Base-by-base conservation (phyloP, 331 rosid species). In the Quercus tomentella region DNA sequence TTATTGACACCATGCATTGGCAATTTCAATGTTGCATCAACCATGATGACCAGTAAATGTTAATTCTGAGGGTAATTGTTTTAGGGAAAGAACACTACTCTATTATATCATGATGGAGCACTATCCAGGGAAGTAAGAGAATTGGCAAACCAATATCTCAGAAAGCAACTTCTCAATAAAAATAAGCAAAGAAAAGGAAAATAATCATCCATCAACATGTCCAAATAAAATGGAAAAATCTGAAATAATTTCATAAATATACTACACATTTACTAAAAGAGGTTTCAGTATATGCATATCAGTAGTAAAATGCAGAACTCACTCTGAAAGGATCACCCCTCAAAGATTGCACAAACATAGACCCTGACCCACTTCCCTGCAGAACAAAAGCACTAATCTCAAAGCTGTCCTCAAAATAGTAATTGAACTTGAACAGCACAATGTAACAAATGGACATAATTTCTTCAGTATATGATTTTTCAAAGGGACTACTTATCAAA, bases 321-420 rank as follows among this genome's bases (percentile, higher is more conserved):
- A 93, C 96, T 81, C 92, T 84, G 82, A 88, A 89, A 75, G 96
- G 97, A 89, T 93, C 96, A 18, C 92, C 96, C 87, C 97, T 91
- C 90, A 93, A 80, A 87, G 97, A 93, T 84, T 87, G 94, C 80
- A 93, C 97, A 85, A 85, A 93, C 93, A 93, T 89, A 61, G 92
- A 88, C 72, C 90, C 91, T 17, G 81, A 77, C 75, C 84, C 84
- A 82, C 88, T 88, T 61, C 89, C 96, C 97, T 91, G 91, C 89
- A 85, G n/a, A 78, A 43, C 57, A 82, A 81, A 68, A 74, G 67
- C 21, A 71, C 20, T 33, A 61, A 23, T 28, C 73, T 70, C 61
- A 57, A 31, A 21, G 26, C 76, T 45, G 43, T 28, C 28, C 72
- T 70, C 65, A 61, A 77, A 80, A 68, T 26, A 62, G 52, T 67